Base-by-base conservation (phyloP, 192 early-diverging fungal species). In the Podila clonocystis region DNA sequence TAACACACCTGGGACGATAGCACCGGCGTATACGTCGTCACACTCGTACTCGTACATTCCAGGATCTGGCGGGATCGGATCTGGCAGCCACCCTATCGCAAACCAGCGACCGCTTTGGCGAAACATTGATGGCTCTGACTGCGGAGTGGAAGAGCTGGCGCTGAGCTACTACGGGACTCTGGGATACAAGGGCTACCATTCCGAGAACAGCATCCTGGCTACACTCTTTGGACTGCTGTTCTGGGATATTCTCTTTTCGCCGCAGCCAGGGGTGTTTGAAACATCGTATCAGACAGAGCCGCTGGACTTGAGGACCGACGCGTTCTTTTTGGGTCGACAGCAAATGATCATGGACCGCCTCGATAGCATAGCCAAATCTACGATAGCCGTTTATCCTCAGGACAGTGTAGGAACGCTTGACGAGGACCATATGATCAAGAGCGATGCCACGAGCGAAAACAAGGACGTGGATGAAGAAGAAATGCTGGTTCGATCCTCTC, bases 201-300 rank as follows among this genome's bases (percentile, higher is more conserved):
- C 88, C 0, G 92, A 94, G 68, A 92, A 91, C 59, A 82, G 85
- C 1, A 82, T 94, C 19, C 74, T 87, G 0, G 85, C 86, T 0
- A 90, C 90, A 20, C 70, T 94, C 48, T 91, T 91, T 73, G 82
- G 82, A 9, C 76, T 94, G 4, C 68, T 94, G 24, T 91, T 94
- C 67, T 94, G 91, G 91, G 90, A 94, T 55, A 85, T 91, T 38
- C 76, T 94, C 9, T 92, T 94, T 68, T 65, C 85, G 8, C 82
- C 89, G 0, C 67, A 88, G 15, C 89, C 88, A 0, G 92, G 91
- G 31, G 88, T 89, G 2, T 89, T 94, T 72, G 92, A 94, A 67
- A 94, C 91, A 9, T 85, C 86, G 26, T 94, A 88, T 73, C 92
- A 92, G 77, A 87, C 85, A 9, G 86, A 75, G 45, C 92, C 92